Base-by-base conservation (phyloP, 1,284 basidiomycete species). In the Heterobasidion occidentale region DNA sequence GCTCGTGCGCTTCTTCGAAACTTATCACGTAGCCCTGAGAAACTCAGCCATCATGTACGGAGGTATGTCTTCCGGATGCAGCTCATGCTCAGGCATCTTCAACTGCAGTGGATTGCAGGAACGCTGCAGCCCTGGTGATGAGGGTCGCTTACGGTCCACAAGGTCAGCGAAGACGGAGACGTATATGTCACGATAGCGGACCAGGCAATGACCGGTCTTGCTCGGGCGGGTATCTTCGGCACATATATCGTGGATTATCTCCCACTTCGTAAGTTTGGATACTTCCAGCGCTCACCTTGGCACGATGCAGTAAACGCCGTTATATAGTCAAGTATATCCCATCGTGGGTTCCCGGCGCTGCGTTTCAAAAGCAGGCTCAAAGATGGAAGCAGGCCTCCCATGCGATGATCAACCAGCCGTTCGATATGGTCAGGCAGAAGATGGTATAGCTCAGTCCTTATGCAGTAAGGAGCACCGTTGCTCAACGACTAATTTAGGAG, bases 161-260 rank as follows among this genome's bases (percentile, higher is more conserved):
- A 71, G 51, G 60, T 74, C 33, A 62, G 64, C 9, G 67, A 68
- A 15, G 59, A 68, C 45, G 74, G 74, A 7, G 77, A 78, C 55
- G 59, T 69, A 12, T 79, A 74, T 59, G 73, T 80, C 9, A 62
- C 68, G 1, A 63, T 77, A 7, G 78, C 77, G 3, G 77, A 68
- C 55, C 58, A 62, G n/a, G 65, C 67, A 2, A 52, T 68, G 36
- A 14, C 60, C 70, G 56, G 63, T 9, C 57, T 67, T 4, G 64
- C 56, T 3, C 47, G 57, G 15, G 62, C 63, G 11, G 64, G 63
- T 2, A 62, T 65, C 20, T 63, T 63, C 46, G 68, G 68, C 15
- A 64, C 67, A 11, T 70, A 63, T 52, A 57, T 69, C 7, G 67
- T 69, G 14, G 68, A 69, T 52, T 65, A 64, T 46, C 52, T 69